Percentiles rank a stretch among this genome's conserved stretches.
Conservation (phyloP, 352 stramenopile genomes). For the Hyphochytrium catenoides region DNA sequence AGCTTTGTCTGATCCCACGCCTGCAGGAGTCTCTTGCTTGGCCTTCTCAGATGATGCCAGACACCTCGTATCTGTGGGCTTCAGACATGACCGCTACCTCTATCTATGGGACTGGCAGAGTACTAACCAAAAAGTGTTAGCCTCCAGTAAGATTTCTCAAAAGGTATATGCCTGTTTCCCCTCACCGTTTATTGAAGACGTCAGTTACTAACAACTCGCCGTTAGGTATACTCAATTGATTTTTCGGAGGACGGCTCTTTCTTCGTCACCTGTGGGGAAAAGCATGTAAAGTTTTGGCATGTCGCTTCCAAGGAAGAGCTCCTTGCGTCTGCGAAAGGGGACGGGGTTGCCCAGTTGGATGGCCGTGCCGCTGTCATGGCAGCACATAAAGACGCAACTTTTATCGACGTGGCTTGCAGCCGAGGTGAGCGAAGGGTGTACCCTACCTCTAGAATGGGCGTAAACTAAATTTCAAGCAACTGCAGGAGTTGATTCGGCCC, state of each 20-base stretch:
- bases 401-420: constrained; percentile 34
- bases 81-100: constrained; percentile 54
- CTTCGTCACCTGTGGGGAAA: constrained; percentile 52
- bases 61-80: constrained; percentile 32
- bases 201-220: no score
- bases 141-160: not conserved
- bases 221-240: constrained; percentile 36
- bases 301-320: constrained; percentile 24
- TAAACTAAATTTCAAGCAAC: no score
- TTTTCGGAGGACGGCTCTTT: constrained; percentile 37
- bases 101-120: constrained; percentile 34
- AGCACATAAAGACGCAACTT: constrained; percentile 28
- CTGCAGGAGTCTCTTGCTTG: constrained; percentile 42
- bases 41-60: constrained; percentile 33
- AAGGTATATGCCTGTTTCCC: constrained; percentile 10
- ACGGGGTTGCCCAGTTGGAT: constrained; percentile 24
- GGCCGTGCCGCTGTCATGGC: constrained; percentile 25
- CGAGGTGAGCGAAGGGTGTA: constrained; percentile 18
- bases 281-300: constrained; percentile 54
- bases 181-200: constrained; percentile 25
- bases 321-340: constrained; percentile 20
- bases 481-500: no score
- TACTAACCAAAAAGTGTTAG: constrained; percentile 6
- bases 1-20: no score
- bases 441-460: no score